phyloP scores from a whole-genome alignment of 257 asterid genomes.

The Rauvolfia tetraphylla region DNA sequence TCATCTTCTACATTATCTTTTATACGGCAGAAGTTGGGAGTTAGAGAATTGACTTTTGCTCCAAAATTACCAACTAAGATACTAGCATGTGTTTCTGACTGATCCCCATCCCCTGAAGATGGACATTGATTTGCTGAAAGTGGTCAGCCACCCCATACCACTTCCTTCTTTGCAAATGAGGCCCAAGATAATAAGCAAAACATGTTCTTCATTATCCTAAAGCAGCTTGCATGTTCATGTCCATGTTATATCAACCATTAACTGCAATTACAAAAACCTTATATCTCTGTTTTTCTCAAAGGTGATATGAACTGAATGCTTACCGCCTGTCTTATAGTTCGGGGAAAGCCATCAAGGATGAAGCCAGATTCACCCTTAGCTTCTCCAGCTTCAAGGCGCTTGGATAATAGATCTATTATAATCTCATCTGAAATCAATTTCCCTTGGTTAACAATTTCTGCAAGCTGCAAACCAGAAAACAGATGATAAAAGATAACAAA shows the following conservation, averaged over 20 bases:
- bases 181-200: background rate
- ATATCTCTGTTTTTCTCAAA: slow-evolving; percentile 1
- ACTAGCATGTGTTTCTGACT: background rate
- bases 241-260: slow-evolving; percentile 1
- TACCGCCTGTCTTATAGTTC: slow-evolving; percentile 95
- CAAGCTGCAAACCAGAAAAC: slow-evolving; percentile 55
- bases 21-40: background rate
- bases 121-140: background rate
- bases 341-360: slow-evolving; percentile 97
- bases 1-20: background rate
- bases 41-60: background rate
- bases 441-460: slow-evolving; percentile 82
- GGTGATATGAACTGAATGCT: slow-evolving; percentile 24
- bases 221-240: background rate
- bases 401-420: slow-evolving; percentile 72
- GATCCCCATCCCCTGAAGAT: background rate
- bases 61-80: background rate
- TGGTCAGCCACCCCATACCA: background rate
- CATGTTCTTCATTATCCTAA: background rate
- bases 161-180: slow-evolving; percentile 3
- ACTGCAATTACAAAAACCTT: slow-evolving; percentile 1
- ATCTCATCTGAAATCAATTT: slow-evolving; percentile 84
- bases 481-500: slow-evolving; percentile 16
- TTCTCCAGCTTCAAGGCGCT: slow-evolving; percentile 78
- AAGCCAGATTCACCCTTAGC: slow-evolving; percentile 84